A percentile compares a stretch with the other conserved stretches of the same genome.
Conservation (phyloP, 495 filamentous ascomycete genomes). For the Hypoxylon fuscum region DNA sequence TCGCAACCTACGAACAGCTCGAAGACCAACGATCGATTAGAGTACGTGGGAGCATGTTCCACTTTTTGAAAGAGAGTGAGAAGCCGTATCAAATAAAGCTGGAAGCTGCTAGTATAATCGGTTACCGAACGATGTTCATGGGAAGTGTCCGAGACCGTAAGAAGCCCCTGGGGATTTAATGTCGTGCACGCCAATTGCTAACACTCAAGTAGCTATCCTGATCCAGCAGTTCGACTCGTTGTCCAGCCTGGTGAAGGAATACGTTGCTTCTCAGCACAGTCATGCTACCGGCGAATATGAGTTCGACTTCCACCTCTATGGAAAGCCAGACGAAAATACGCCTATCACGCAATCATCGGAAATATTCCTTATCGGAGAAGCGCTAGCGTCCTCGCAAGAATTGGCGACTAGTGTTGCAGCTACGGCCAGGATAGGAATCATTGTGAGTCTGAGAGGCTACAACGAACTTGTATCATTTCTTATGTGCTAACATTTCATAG, state of each 20-base stretch:
- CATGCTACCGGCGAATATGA: slow-evolving; percentile 40
- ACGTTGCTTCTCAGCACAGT: slow-evolving; percentile 39
- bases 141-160: slow-evolving; percentile 56
- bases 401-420: slow-evolving; percentile 50
- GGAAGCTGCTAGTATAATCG: slow-evolving; percentile 51
- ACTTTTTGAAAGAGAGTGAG: slow-evolving; percentile 25
- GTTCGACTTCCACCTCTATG: slow-evolving; percentile 55
- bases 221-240: slow-evolving; percentile 52
- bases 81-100: slow-evolving; percentile 54
- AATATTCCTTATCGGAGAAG: slow-evolving; percentile 55
- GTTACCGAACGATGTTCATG: slow-evolving; percentile 57
- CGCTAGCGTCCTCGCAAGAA: slow-evolving; percentile 51
- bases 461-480: background rate
- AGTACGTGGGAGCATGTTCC: slow-evolving; percentile 51
- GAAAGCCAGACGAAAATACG: slow-evolving; percentile 41
- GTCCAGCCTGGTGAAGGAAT: slow-evolving; percentile 39
- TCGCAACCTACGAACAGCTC: slow-evolving; percentile 51
- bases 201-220: slow-evolving; percentile 46
- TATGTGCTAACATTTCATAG: slow-evolving; percentile 32
- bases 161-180: background rate
- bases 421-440: slow-evolving; percentile 45
- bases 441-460: slow-evolving; percentile 23
- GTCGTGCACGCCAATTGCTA: background rate
- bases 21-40: slow-evolving; percentile 49
- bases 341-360: slow-evolving; percentile 34